A percentile compares a stretch with the other conserved stretches of the same genome.
Conservation (phyloP, 2,329 filamentous ascomycete genomes). For the Arthrinium puccinioides region DNA sequence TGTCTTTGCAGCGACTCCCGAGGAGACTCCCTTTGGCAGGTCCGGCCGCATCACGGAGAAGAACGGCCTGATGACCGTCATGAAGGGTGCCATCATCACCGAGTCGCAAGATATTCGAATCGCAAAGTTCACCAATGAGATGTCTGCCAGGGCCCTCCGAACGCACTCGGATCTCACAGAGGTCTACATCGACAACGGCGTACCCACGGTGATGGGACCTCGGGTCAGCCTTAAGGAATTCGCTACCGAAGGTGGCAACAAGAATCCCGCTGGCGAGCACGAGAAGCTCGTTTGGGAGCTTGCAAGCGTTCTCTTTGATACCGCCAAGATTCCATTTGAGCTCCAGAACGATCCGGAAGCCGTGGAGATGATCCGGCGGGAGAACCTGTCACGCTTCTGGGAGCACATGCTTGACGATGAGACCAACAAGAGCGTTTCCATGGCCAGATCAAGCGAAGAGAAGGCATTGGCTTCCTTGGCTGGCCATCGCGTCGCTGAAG, state of each 20-base stretch:
- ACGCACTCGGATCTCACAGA: slow-evolving; percentile 49
- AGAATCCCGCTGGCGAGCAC: slow-evolving; percentile 40
- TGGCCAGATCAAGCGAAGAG: slow-evolving; percentile 64
- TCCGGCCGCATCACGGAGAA: slow-evolving; percentile 25
- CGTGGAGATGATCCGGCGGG: slow-evolving; percentile 40
- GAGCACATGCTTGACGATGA: slow-evolving; percentile 56
- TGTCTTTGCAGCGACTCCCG: slow-evolving; percentile 49
- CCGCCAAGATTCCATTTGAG: slow-evolving; percentile 39
- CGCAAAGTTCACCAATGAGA: slow-evolving; percentile 54
- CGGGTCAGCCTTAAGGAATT: slow-evolving; percentile 42
- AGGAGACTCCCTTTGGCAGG: slow-evolving; percentile 18
- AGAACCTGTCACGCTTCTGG: slow-evolving; percentile 62
- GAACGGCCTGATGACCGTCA: slow-evolving; percentile 43
- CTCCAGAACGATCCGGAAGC: slow-evolving; percentile 26
- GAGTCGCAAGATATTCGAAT: slow-evolving; percentile 58
- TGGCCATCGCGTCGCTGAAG: slow-evolving; percentile 71
- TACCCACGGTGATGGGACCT: slow-evolving; percentile 51
- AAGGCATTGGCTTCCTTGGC: slow-evolving; percentile 77
- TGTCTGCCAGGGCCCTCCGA: slow-evolving; percentile 45
- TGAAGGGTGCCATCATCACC: slow-evolving; percentile 53
- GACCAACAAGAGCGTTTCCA: slow-evolving; percentile 45
- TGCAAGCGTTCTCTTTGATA: slow-evolving; percentile 79
- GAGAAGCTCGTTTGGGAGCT: slow-evolving; percentile 81
- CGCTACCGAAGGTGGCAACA: slow-evolving; percentile 25
- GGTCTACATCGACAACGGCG: slow-evolving; percentile 44